phyloP scores from a whole-genome alignment of 495 filamentous ascomycete species.

The Aspergillus kassunensis region DNA sequence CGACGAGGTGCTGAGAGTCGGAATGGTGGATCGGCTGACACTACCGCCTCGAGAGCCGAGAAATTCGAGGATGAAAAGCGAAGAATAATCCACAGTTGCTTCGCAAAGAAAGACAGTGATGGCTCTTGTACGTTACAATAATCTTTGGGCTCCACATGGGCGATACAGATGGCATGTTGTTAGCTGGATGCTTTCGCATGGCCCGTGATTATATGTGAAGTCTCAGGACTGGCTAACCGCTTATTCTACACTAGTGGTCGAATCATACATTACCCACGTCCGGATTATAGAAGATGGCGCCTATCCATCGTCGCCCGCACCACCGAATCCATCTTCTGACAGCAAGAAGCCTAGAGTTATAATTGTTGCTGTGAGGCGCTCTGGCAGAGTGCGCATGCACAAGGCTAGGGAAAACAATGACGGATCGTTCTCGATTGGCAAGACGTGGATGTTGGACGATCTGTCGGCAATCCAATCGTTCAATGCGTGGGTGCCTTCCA shows the following conservation, averaged over 20 bases:
- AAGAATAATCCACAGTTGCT: constrained; percentile 88
- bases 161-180: too few species aligned
- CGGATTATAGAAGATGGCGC: constrained; percentile 78
- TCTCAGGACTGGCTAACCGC: too few species aligned
- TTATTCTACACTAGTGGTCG: constrained; percentile 55
- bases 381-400: constrained; percentile 89
- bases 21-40: constrained; percentile 29
- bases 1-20: constrained; percentile 34
- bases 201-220: too few species aligned
- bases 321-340: constrained; percentile 61
- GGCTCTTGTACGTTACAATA: constrained; percentile 62
- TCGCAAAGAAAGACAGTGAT: constrained; percentile 79
- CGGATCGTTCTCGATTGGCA: constrained; percentile 92
- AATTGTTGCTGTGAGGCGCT: constrained; percentile 86
- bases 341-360: constrained; percentile 88
- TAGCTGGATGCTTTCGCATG: too few species aligned
- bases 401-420: constrained; percentile 94
- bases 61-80: constrained; percentile 93
- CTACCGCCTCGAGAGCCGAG: constrained; percentile 66
- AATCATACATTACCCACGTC: constrained; percentile 98
- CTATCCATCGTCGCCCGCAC: constrained; percentile 81
- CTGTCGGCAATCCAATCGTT: constrained; percentile 76
- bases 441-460: constrained; percentile 95
- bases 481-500: constrained; percentile 47
- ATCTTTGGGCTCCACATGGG: background rate